A percentile compares a stretch with the other conserved stretches of the same genome.
Evolutionary conservation across 345 rosid genomes (phyloP).

Genomic region (Atalantia buxifolia): DNA sequence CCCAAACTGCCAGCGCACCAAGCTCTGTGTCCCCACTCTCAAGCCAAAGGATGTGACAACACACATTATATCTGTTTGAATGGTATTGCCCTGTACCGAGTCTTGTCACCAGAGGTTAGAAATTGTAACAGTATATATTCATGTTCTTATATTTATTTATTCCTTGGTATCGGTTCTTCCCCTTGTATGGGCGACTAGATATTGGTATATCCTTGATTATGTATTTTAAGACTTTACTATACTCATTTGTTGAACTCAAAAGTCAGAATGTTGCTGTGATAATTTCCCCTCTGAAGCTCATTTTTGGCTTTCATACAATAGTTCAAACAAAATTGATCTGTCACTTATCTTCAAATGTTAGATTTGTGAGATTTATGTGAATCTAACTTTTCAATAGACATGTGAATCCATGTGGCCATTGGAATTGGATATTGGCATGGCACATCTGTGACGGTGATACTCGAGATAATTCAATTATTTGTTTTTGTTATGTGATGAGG

Average conservation of each 20-base stretch:
- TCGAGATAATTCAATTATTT: too few species aligned
- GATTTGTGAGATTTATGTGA: background rate
- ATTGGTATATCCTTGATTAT: background rate
- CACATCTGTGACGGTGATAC: background rate
- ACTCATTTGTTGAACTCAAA: background rate
- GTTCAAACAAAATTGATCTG: background rate
- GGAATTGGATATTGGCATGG: background rate
- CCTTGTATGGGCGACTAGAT: background rate
- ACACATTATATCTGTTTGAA: conserved; percentile 1
- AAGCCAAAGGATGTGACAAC: background rate
- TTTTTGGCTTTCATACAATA: background rate
- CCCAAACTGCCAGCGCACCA: conserved; percentile 8
- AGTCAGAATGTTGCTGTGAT: background rate
- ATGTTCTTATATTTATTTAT: background rate
- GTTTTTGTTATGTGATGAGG: background rate
- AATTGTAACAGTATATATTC: background rate
- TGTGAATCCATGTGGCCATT: background rate
- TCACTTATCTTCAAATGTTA: background rate
- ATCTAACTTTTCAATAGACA: background rate
- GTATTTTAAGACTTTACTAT: background rate
- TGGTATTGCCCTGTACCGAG: background rate
- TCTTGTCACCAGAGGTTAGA: background rate
- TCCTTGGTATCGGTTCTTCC: too few species aligned
- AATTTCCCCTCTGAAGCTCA: background rate
- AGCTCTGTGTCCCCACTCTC: conserved; percentile 2